These are phyloP conservation scores for Claviceps pazoutovae DNA, from an alignment of 2,329 filamentous ascomycete genomes.

Conservation along the genomic window DNA sequence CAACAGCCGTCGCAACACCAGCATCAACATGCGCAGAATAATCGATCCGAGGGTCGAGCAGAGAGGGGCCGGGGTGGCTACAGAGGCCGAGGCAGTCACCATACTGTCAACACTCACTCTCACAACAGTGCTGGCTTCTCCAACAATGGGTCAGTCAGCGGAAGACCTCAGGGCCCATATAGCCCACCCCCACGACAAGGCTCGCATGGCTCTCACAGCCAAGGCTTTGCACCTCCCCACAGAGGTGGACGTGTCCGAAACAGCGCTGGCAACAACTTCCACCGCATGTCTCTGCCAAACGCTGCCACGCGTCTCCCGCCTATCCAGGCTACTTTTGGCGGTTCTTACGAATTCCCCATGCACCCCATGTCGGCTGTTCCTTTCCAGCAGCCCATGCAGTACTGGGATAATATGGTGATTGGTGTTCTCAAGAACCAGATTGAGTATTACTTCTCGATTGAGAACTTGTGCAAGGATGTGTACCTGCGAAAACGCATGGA, in stretches of 20 bases:
- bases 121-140: conserved; percentile 18
- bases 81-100: conserved; percentile 32
- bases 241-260: conserved; percentile 23
- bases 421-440: conserved; percentile 37
- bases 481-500: conserved; percentile 89
- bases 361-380: conserved; percentile 24
- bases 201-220: conserved; percentile 21
- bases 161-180: conserved; percentile 25
- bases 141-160: conserved; percentile 20
- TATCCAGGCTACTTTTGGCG: conserved; percentile 21
- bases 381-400: conserved; percentile 24
- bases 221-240: conserved; percentile 20
- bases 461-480: conserved; percentile 88
- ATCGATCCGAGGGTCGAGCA: conserved; percentile 24
- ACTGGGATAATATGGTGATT: conserved; percentile 38
- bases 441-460: conserved; percentile 94
- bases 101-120: conserved; percentile 19
- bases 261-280: conserved; percentile 18
- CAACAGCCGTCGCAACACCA: not conserved
- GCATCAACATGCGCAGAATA: conserved; percentile 11
- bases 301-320: conserved; percentile 21
- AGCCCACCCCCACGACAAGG: conserved; percentile 31
- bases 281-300: conserved; percentile 27
- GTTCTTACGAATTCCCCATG: conserved; percentile 26
- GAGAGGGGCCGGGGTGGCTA: conserved; percentile 30